Conservation (phyloP, 345 rosid genomes). For the Hibiscus tridactylites region DNA sequence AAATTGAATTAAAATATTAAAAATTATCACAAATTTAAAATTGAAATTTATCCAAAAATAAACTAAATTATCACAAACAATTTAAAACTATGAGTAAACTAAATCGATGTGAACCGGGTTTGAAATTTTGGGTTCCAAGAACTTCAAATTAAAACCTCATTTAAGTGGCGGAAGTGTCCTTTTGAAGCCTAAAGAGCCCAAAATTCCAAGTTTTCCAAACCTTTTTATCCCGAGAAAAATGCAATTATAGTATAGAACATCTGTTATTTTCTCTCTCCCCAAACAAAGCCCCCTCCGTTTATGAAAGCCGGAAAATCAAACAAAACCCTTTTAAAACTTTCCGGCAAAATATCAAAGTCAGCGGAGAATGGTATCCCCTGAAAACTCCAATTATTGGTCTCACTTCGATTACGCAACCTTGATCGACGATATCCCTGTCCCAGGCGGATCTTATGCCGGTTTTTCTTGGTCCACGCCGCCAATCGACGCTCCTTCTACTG, state of each 20-base stretch:
- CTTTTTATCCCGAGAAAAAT: not conserved
- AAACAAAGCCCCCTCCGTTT: not conserved
- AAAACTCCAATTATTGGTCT: conserved; percentile 38
- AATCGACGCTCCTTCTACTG: conserved; percentile 43
- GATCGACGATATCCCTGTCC: conserved; percentile 68
- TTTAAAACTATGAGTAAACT: no score
- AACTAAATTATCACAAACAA: no score
- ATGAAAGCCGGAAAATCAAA: conserved; percentile 4
- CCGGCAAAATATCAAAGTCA: conserved; percentile 5
- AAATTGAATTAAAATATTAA: no score
- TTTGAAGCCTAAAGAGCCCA: not conserved
- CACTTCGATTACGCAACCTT: conserved; percentile 50
- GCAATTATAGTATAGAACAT: not conserved
- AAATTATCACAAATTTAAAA: no score
- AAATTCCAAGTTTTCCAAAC: not conserved
- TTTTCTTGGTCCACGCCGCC: conserved; percentile 75
- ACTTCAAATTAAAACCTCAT: no score
- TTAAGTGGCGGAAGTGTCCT: not conserved
- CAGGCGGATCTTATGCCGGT: conserved; percentile 44
- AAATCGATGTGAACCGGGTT: not conserved
- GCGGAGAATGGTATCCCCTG: conserved; percentile 66
- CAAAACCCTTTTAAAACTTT: not conserved
- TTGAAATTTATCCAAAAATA: no score
- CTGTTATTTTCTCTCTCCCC: conserved; percentile 1
- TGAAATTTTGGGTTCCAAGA: no score